phyloP scores from a whole-genome alignment of 2,329 filamentous ascomycete species.

The Simplicillium sp. region DNA sequence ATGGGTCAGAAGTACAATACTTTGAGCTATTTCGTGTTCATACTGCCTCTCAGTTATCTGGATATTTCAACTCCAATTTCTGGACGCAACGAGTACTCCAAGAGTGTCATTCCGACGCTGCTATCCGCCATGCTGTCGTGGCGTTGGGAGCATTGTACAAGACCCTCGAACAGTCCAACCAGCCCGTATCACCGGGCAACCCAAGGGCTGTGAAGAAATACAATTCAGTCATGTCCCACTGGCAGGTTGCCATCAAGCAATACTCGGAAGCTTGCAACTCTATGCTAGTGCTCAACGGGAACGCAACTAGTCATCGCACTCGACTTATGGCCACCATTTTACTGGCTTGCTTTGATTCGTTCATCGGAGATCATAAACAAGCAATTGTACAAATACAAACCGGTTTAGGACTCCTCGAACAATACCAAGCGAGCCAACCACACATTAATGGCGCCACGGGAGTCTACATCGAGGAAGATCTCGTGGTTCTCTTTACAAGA shows the following conservation, averaged over 20 bases:
- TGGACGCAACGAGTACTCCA: slow-evolving; percentile 55
- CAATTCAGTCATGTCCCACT: slow-evolving; percentile 36
- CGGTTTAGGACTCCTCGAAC: slow-evolving; percentile 45
- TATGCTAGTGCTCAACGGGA: slow-evolving; percentile 32
- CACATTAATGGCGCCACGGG: slow-evolving; percentile 19
- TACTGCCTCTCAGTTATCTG: slow-evolving; percentile 53
- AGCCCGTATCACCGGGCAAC: slow-evolving; percentile 29
- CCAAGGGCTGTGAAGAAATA: slow-evolving; percentile 12
- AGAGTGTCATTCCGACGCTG: slow-evolving; percentile 51
- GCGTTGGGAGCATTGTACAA: slow-evolving; percentile 60
- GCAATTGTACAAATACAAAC: slow-evolving; percentile 53
- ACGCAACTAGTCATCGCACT: slow-evolving; percentile 36
- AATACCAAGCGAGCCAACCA: slow-evolving; percentile 34
- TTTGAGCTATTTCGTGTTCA: slow-evolving; percentile 53
- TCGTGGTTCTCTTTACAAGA: slow-evolving; percentile 54
- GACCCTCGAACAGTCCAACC: slow-evolving; percentile 49
- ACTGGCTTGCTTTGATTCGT: slow-evolving; percentile 60
- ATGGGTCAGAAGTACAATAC: slow-evolving; percentile 44
- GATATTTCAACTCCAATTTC: slow-evolving; percentile 57
- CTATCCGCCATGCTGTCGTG: slow-evolving; percentile 56
- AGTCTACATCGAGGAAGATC: slow-evolving; percentile 46
- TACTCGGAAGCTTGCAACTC: slow-evolving; percentile 48
- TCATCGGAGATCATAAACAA: slow-evolving; percentile 53
- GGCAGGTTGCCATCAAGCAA: slow-evolving; percentile 49
- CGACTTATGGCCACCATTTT: slow-evolving; percentile 57